These are phyloP conservation scores for Pleurotus sapidus DNA, from an alignment of 768 basidiomycete species.

Conservation along the genomic window DNA sequence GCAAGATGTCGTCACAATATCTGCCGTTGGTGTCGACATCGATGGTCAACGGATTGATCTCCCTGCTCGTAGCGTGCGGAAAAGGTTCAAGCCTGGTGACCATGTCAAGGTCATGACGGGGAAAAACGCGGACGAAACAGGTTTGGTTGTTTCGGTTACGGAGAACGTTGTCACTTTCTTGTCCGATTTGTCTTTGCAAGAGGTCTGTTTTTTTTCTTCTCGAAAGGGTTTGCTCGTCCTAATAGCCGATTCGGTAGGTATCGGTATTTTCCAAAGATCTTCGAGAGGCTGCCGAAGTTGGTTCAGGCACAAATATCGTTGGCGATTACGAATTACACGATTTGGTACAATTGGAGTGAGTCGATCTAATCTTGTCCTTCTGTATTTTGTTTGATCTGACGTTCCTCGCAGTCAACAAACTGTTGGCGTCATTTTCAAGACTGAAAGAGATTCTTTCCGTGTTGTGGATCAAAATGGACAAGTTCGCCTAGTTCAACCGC, in stretches of 20 bases:
- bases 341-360: constrained; percentile 94
- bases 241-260: constrained; percentile 48
- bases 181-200: constrained; percentile 96
- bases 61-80: constrained; percentile 85
- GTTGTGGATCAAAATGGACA: constrained; percentile 94
- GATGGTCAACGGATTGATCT: constrained; percentile 86
- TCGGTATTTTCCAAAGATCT: constrained; percentile 97
- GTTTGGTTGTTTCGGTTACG: constrained; percentile 88
- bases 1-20: constrained; percentile 83
- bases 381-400: constrained; percentile 11
- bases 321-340: constrained; percentile 97
- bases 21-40: constrained; percentile 76
- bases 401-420: constrained; percentile 67
- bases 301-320: constrained; percentile 84
- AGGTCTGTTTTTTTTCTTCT: constrained; percentile 46
- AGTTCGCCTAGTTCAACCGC: constrained; percentile 85
- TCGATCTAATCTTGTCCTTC: constrained; percentile 11
- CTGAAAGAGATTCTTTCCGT: constrained; percentile 93
- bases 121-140: constrained; percentile 92
- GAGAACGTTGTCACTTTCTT: constrained; percentile 93
- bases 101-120: constrained; percentile 99
- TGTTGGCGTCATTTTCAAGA: constrained; percentile 96
- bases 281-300: constrained; percentile 95
- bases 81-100: constrained; percentile 95
- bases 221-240: not conserved